Evolutionary conservation across 1,284 basidiomycete genomes (phyloP).

Genomic region (Testicularia cyperi): DNA sequence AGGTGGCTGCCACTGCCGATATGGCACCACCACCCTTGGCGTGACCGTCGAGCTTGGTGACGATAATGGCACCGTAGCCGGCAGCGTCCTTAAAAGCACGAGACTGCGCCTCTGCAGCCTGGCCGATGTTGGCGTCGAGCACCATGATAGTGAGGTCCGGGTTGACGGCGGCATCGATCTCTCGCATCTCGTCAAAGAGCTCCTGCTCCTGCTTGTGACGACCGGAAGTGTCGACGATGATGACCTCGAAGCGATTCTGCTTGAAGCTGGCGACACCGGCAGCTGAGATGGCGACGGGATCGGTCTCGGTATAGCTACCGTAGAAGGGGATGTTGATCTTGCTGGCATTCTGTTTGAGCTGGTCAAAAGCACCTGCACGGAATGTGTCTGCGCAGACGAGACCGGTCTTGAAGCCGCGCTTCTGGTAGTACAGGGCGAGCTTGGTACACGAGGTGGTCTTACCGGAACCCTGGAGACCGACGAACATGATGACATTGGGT

Average conservation of each 20-base stretch:
- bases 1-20: constrained; percentile 96
- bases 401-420: constrained; percentile 94
- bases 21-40: constrained; percentile 99
- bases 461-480: constrained; percentile 76
- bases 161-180: constrained; percentile 87
- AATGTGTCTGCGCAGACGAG: constrained; percentile 99
- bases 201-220: constrained; percentile 97
- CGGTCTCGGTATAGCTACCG: constrained; percentile 97
- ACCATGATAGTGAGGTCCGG: constrained; percentile 67
- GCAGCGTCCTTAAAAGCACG: constrained; percentile 97
- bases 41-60: constrained; percentile 99
- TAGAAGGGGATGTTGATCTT: constrained; percentile 99
- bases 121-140: constrained; percentile 68
- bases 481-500: constrained; percentile 85
- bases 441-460: constrained; percentile 88
- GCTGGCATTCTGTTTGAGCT: constrained; percentile 84
- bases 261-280: constrained; percentile 96
- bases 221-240: constrained; percentile 98
- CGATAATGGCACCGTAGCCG: constrained; percentile 97
- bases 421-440: constrained; percentile 89
- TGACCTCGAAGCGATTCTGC: constrained; percentile 95
- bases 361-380: constrained; percentile 98
- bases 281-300: constrained; percentile 90
- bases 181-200: constrained; percentile 96
- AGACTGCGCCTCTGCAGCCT: constrained; percentile 94